These are phyloP conservation scores for Malus hybrid DNA, from an alignment of 331 rosid species.

Conservation along the genomic window DNA sequence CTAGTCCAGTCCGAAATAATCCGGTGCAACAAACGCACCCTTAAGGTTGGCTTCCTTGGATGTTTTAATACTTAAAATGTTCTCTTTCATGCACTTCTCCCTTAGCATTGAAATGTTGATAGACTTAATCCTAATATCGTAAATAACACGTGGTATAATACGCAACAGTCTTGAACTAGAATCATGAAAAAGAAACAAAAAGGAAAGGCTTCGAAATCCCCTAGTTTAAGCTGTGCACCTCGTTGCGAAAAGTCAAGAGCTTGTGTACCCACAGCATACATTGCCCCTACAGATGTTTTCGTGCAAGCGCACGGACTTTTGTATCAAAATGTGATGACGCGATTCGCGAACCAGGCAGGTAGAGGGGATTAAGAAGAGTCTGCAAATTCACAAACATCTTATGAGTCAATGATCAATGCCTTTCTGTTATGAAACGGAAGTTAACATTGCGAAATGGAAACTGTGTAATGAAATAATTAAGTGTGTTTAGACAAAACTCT, in stretches of 20 bases:
- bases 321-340: slow-evolving; percentile 91
- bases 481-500: neutral
- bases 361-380: slow-evolving; percentile 84
- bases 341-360: slow-evolving; percentile 89
- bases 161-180: neutral
- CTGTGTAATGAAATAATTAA: neutral
- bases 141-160: neutral
- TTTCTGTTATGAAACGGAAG: neutral
- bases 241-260: slow-evolving; percentile 9
- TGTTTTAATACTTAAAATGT: too few relatives aligned
- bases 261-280: neutral
- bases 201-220: neutral
- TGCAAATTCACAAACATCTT: slow-evolving; percentile 35
- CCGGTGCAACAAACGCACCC: too few relatives aligned
- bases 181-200: neutral
- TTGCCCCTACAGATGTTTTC: slow-evolving; percentile 61
- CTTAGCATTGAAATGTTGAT: too few relatives aligned
- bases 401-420: neutral
- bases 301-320: slow-evolving; percentile 92
- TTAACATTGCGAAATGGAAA: neutral
- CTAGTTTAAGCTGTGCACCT: neutral
- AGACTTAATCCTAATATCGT: too few relatives aligned
- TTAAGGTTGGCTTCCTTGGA: too few relatives aligned
- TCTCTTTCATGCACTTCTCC: too few relatives aligned
- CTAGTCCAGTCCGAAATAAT: too few relatives aligned